Percentiles rank a stretch among this genome's conserved stretches.
phyloP scores from a whole-genome alignment of 495 filamentous ascomycete species.

The Tetracladium setigerum region DNA sequence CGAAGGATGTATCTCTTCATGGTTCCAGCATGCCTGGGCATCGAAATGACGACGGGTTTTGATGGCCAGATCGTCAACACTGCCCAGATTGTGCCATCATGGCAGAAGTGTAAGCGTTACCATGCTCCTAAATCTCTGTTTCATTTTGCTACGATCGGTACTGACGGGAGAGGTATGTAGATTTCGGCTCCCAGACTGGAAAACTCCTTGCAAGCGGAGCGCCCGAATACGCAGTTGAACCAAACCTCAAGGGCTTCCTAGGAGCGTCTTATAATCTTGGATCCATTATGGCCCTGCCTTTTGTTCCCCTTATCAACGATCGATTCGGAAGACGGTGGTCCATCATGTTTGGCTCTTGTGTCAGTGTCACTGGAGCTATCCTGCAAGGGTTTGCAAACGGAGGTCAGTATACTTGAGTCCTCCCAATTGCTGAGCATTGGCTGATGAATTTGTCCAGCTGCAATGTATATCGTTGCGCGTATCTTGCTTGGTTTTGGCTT shows the following conservation, averaged over 20 bases:
- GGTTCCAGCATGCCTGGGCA: conserved; percentile 6
- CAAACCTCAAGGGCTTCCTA: too few relatives aligned
- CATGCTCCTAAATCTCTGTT: too few relatives aligned
- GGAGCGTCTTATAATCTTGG: conserved; percentile 45
- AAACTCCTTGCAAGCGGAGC: conserved; percentile 2
- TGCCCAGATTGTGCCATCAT: not conserved
- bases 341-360: conserved; percentile 50
- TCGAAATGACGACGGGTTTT: conserved; percentile 1
- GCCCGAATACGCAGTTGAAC: too few relatives aligned
- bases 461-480: too few relatives aligned
- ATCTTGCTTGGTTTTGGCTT: too few relatives aligned
- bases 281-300: conserved; percentile 49
- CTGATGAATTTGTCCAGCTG: too few relatives aligned
- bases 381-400: conserved; percentile 30
- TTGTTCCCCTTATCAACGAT: conserved; percentile 49
- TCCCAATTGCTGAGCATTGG: too few relatives aligned
- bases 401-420: conserved; percentile 11
- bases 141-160: not conserved
- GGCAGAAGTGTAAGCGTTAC: too few relatives aligned
- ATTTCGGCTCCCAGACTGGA: conserved; percentile 1
- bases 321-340: conserved; percentile 44
- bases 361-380: conserved; percentile 53
- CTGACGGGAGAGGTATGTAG: not conserved
- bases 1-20: conserved; percentile 6
- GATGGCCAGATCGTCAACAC: not conserved